phyloP scores from a whole-genome alignment of 768 basidiomycete genomes.

The Dacryopinax primogenitus region DNA sequence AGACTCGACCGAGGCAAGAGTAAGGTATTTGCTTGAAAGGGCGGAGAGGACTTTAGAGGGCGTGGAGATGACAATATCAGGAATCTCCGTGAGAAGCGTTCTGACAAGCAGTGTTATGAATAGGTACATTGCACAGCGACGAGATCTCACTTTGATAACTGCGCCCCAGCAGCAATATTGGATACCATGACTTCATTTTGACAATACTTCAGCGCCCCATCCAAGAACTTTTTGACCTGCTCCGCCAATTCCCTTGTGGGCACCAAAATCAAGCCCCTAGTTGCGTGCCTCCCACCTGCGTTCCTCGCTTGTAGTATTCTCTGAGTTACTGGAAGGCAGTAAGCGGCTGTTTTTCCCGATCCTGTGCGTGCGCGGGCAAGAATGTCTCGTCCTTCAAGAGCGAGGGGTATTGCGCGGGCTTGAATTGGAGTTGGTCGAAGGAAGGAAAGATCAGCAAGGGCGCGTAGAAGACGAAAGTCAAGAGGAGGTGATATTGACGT shows the following conservation, averaged over 20 bases:
- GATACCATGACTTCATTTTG: constrained; percentile 56
- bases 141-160: constrained; percentile 53
- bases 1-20: constrained; percentile 43
- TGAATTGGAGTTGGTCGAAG: constrained; percentile 87
- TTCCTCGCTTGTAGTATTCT: constrained; percentile 71
- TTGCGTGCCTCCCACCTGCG: constrained; percentile 50
- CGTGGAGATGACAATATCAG: constrained; percentile 69
- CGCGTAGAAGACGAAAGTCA: constrained; percentile 71
- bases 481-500: constrained; percentile 58
- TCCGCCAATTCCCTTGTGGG: constrained; percentile 89
- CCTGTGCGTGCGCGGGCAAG: constrained; percentile 90
- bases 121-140: not conserved
- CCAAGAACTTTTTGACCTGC: constrained; percentile 67
- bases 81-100: constrained; percentile 48
- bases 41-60: constrained; percentile 57
- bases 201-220: constrained; percentile 57
- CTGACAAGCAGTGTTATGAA: constrained; percentile 24
- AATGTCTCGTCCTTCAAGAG: constrained; percentile 78
- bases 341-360: constrained; percentile 93
- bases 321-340: constrained; percentile 81
- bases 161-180: constrained; percentile 66
- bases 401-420: constrained; percentile 79
- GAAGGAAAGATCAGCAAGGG: constrained; percentile 82
- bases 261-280: constrained; percentile 66
- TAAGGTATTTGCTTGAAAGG: constrained; percentile 51